Evolutionary conservation across 1,284 basidiomycete species (phyloP), one percentile per base, ranked within the genome.

Genomic region (Boletus semigastroideus): DNA sequence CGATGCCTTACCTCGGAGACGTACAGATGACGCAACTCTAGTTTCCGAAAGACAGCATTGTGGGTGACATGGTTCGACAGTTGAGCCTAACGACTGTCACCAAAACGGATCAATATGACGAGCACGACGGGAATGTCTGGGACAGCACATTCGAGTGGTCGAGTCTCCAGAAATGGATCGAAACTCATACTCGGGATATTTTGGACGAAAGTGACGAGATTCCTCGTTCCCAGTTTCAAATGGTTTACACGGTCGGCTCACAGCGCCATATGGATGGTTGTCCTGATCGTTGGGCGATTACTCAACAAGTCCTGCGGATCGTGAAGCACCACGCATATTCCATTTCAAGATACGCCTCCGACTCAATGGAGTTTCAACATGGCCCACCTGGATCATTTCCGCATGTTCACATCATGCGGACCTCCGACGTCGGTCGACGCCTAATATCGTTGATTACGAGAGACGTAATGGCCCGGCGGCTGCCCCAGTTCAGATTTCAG

Each of bases 151-250:
- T 10, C n/a, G 13, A 37, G 27, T 49, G 46, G 48, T 13, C 39
- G 30, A 16, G 10, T 3, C 45, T 50, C 27, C 45, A 40, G n/a
- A 50, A 19, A 1, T 50, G 20, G 37, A 10, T 50, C 8, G 14
- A 40, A 16, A 40, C 30, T 27, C 22, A 20, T 7, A 17, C 13
- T 33, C 28, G 49, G n/a, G 49, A 50, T 20, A 19, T 50, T 2
- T 8, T 50, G 28, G 48, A 49, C 11, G 48, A 49, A 9, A 46
- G 42, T 12, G 48, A 49, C 14, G 48, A 49, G 16, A 33, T 16
- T 16, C 31, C 16, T 13, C 31, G 16, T 12, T 13, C 43, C 16
- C 27, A 36, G 4, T 49, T 38, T 20, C 48, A 49, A 33, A 8
- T 49, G 20, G 13, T 46, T 16, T 47, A 49, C 16, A 38, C 48